phyloP scores from a whole-genome alignment of 2,329 filamentous ascomycete genomes.

The Fusarium gaditjirri region DNA sequence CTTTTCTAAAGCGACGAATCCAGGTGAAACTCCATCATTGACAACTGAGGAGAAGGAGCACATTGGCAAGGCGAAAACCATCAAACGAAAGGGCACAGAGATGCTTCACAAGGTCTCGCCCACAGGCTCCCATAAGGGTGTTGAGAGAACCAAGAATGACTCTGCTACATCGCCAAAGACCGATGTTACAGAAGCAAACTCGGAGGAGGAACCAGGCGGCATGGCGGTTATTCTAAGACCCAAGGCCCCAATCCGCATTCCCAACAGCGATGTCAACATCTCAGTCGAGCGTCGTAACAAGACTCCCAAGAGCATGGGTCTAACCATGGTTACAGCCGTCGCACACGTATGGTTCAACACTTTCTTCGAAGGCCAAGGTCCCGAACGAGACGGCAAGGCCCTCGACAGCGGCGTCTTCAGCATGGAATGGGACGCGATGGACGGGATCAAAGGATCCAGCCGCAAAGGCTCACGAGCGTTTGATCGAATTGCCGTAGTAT shows the following conservation, averaged over 20 bases:
- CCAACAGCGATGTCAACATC: conserved; percentile 89
- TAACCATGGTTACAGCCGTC: conserved; percentile 91
- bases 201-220: conserved; percentile 66
- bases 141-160: conserved; percentile 39
- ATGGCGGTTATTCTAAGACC: conserved; percentile 85
- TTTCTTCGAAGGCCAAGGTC: conserved; percentile 87
- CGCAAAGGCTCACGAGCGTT: conserved; percentile 84
- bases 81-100: conserved; percentile 48
- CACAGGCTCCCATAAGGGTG: conserved; percentile 21
- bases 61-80: conserved; percentile 30
- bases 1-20: conserved; percentile 46
- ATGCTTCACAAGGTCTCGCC: conserved; percentile 49
- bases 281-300: conserved; percentile 88
- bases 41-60: conserved; percentile 15
- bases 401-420: conserved; percentile 73
- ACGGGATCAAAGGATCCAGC: conserved; percentile 91
- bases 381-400: conserved; percentile 72
- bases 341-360: conserved; percentile 98
- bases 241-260: conserved; percentile 72
- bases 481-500: conserved; percentile 86
- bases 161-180: conserved; percentile 34
- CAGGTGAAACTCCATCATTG: neutral
- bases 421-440: conserved; percentile 76
- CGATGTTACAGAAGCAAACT: conserved; percentile 29
- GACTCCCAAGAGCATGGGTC: conserved; percentile 78